Conservation (phyloP, 768 basidiomycete genomes). For the Crassisporium funariophilum region DNA sequence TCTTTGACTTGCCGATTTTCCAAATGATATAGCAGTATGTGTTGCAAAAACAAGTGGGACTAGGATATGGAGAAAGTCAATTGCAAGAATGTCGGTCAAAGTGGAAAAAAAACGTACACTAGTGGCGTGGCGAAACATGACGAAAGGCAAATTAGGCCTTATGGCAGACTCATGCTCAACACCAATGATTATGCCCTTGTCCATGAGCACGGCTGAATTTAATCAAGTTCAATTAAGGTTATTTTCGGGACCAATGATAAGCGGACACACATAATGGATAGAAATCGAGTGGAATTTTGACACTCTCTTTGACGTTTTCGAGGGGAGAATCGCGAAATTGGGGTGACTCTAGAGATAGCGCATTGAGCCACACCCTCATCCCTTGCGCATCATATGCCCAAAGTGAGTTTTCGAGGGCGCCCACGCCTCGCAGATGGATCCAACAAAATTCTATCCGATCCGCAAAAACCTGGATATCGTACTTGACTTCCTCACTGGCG, state of each 20-base stretch:
- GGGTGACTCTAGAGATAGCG: constrained; percentile 79
- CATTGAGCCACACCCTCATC: constrained; percentile 94
- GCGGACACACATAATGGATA: constrained; percentile 83
- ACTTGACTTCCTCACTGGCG: constrained; percentile 86
- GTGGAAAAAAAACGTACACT: constrained; percentile 55
- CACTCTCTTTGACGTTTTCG: constrained; percentile 84
- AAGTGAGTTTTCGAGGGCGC: constrained; percentile 91
- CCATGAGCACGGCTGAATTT: constrained; percentile 88
- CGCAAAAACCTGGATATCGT: constrained; percentile 96
- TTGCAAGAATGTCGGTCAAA: neutral
- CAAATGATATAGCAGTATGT: constrained; percentile 84
- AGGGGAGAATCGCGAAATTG: constrained; percentile 37
- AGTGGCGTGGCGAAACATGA: constrained; percentile 89
- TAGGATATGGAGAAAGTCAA: constrained; percentile 32
- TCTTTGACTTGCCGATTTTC: constrained; percentile 62
- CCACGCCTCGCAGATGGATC: constrained; percentile 95
- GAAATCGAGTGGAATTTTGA: constrained; percentile 90
- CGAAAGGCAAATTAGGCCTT: constrained; percentile 78
- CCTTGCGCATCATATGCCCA: constrained; percentile 95
- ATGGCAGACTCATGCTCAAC: constrained; percentile 86
- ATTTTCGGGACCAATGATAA: neutral
- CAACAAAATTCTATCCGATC: constrained; percentile 98
- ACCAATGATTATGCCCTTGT: constrained; percentile 98
- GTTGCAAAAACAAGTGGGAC: constrained; percentile 95
- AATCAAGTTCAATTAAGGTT: constrained; percentile 6